phyloP scores from a whole-genome alignment of 148 eudicot genomes.

The Nepenthes gracilis region DNA sequence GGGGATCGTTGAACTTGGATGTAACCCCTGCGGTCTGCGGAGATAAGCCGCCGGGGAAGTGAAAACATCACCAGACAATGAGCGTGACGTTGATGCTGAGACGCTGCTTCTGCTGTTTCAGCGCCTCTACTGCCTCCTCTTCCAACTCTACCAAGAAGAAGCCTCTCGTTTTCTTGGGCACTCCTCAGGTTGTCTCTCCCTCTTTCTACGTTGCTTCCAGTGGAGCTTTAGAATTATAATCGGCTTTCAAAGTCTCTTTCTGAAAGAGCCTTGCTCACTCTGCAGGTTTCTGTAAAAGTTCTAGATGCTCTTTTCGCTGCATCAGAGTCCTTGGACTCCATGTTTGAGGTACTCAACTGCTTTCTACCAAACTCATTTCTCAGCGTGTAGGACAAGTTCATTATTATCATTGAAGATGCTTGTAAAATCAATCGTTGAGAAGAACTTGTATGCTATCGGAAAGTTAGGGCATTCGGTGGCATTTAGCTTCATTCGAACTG shows the following conservation, averaged over 20 bases:
- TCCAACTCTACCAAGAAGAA: constrained; percentile 35
- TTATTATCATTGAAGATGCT: too few species aligned
- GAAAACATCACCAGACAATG: constrained; percentile 9
- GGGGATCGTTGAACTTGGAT: too few species aligned
- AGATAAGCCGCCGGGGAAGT: too few species aligned
- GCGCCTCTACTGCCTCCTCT: constrained; percentile 13
- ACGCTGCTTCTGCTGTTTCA: constrained; percentile 44
- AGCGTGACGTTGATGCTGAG: constrained; percentile 44
- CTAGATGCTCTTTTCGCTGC: constrained; percentile 79
- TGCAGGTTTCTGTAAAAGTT: constrained; percentile 67
- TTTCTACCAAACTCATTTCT: neutral
- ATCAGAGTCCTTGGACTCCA: constrained; percentile 47
- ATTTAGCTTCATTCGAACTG: too few species aligned
- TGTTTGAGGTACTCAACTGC: constrained; percentile 42
- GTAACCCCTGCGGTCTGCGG: too few species aligned
- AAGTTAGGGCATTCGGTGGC: too few species aligned
- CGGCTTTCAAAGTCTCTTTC: neutral
- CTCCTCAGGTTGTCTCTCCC: constrained; percentile 47
- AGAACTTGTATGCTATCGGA: too few species aligned
- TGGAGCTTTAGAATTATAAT: neutral
- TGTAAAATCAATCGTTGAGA: too few species aligned
- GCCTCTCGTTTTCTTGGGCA: constrained; percentile 78
- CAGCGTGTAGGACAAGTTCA: too few species aligned
- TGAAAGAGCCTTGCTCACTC: constrained; percentile 1
- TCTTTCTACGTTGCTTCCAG: constrained; percentile 1